Percentiles rank a stretch among this genome's conserved stretches.
Evolutionary conservation across 768 basidiomycete genomes (phyloP).

Genomic region (Mycena metata): DNA sequence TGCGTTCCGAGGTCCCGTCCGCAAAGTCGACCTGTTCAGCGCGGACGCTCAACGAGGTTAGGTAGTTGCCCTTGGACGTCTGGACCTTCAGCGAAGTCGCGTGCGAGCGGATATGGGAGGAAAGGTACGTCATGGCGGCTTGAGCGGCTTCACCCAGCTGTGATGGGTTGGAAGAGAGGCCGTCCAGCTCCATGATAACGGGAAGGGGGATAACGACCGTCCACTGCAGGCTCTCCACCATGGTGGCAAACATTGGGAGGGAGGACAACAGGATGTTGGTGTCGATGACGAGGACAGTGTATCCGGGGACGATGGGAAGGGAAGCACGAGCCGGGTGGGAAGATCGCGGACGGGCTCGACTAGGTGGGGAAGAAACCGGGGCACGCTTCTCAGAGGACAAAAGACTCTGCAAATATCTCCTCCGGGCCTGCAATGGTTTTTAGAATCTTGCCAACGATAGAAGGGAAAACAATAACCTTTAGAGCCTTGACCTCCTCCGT

Average conservation of each 20-base stretch:
- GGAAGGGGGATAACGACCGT: slow-evolving; percentile 93
- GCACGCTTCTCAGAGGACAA: slow-evolving; percentile 62
- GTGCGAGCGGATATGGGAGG: slow-evolving; percentile 81
- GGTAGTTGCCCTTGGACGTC: slow-evolving; percentile 95
- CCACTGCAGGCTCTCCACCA: slow-evolving; percentile 88
- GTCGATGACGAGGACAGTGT: slow-evolving; percentile 92
- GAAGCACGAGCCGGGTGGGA: slow-evolving; percentile 52
- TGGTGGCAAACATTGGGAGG: slow-evolving; percentile 74
- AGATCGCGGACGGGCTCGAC: slow-evolving; percentile 46
- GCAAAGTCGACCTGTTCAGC: slow-evolving; percentile 87
- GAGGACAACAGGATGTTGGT: slow-evolving; percentile 95
- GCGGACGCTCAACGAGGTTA: slow-evolving; percentile 84
- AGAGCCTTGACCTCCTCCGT: slow-evolving; percentile 82
- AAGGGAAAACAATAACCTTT: slow-evolving; percentile 65
- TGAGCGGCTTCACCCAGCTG: slow-evolving; percentile 83
- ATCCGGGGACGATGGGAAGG: slow-evolving; percentile 81
- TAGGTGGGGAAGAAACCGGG: slow-evolving; percentile 41
- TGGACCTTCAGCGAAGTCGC: slow-evolving; percentile 89
- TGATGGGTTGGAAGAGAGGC: slow-evolving; percentile 74
- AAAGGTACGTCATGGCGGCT: slow-evolving; percentile 81
- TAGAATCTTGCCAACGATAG: slow-evolving; percentile 20
- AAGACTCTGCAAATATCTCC: slow-evolving; percentile 80
- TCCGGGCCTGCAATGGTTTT: slow-evolving; percentile 67
- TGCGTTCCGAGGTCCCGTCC: slow-evolving; percentile 67
- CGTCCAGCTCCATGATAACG: slow-evolving; percentile 97